Conservation (phyloP, 129 eudicot species). For the Lactuca saligna region DNA sequence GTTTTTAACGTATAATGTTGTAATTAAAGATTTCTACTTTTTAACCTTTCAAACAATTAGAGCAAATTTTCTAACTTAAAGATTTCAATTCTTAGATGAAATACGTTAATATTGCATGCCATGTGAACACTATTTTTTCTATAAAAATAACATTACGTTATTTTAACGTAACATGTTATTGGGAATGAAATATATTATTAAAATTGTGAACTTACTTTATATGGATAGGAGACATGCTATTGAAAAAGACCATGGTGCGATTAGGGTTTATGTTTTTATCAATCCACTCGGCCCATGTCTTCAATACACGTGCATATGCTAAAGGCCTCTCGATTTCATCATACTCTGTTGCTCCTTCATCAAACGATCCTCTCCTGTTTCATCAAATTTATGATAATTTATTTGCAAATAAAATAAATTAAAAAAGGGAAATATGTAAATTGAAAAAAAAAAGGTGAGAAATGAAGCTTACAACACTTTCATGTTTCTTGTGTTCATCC, state of each 20-base stretch:
- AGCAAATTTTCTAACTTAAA: too few species aligned
- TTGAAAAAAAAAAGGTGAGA: neutral
- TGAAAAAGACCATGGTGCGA: constrained; percentile 75
- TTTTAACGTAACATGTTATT: neutral
- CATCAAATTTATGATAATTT: neutral
- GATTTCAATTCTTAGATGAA: too few species aligned
- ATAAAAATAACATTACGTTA: neutral
- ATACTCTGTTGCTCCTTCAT: constrained; percentile 75
- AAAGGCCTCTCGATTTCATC: constrained; percentile 72
- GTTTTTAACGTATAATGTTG: too few species aligned
- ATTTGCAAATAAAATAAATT: neutral
- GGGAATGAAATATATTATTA: neutral
- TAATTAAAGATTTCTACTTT: too few species aligned
- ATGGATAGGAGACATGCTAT: constrained; percentile 95
- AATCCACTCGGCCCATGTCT: constrained; percentile 84
- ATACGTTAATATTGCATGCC: neutral
- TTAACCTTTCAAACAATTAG: neutral
- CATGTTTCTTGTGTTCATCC: constrained; percentile 87
- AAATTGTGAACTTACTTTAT: constrained; percentile 59
- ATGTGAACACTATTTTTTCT: neutral
- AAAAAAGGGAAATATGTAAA: neutral
- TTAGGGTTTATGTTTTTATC: constrained; percentile 62
- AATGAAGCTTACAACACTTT: constrained; percentile 70
- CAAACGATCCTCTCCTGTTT: constrained; percentile 81
- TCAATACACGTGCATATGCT: constrained; percentile 65